Conservation (phyloP, 1,139 yeast genomes). For the Suhomyces anneliseae region DNA sequence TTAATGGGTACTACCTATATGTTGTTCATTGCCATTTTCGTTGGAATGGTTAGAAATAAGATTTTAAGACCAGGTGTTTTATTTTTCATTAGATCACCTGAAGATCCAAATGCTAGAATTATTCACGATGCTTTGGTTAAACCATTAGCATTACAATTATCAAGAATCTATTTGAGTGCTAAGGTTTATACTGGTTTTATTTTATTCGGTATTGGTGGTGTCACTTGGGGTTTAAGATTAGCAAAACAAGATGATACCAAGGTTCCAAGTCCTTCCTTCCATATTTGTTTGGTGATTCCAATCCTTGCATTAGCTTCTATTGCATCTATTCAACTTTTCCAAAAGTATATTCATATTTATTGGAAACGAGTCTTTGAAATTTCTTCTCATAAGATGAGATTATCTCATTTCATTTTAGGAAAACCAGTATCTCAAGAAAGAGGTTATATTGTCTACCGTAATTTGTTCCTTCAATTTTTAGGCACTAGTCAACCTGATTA, state of each 20-base stretch:
- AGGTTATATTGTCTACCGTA: conserved; percentile 65
- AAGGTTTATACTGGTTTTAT: conserved; percentile 76
- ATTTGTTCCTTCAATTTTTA: conserved; percentile 41
- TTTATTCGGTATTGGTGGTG: conserved; percentile 69
- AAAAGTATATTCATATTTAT: conserved; percentile 43
- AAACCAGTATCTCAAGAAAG: conserved; percentile 71
- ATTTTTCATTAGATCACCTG: conserved; percentile 90
- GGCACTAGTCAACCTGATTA: conserved; percentile 54
- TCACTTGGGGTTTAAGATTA: conserved; percentile 54
- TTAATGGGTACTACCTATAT: conserved; percentile 77
- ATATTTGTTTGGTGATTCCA: neutral
- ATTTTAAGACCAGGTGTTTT: conserved; percentile 87
- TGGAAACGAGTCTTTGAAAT: conserved; percentile 67
- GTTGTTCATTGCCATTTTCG: conserved; percentile 83
- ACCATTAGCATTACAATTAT: conserved; percentile 69
- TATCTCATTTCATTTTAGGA: conserved; percentile 78
- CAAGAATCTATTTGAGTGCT: conserved; percentile 73
- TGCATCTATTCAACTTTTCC: conserved; percentile 13
- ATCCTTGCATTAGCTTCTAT: neutral
- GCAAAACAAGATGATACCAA: neutral
- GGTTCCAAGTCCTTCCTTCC: neutral
- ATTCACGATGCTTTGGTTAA: conserved; percentile 84
- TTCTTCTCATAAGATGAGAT: conserved; percentile 57
- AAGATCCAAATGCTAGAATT: conserved; percentile 88
- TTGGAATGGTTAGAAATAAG: conserved; percentile 73